Evolutionary conservation across 805 yeast species (phyloP).

Genomic region (Candida yuanshanica): DNA sequence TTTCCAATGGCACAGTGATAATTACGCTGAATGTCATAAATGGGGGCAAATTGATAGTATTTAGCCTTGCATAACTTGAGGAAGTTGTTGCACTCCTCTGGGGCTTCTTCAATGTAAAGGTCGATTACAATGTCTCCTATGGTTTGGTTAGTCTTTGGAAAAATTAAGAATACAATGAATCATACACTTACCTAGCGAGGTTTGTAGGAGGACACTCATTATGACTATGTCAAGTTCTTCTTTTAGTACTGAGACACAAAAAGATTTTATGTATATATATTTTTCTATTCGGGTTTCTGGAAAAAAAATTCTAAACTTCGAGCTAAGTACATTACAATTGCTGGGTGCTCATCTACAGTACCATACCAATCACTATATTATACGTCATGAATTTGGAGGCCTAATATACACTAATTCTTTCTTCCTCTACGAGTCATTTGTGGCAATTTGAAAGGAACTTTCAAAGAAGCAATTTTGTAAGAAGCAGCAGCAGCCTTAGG

Average conservation of each 20-base stretch:
- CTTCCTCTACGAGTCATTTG: slow-evolving; percentile 67
- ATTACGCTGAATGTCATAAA: slow-evolving; percentile 38
- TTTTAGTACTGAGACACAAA: too few relatives aligned
- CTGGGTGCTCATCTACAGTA: too few relatives aligned
- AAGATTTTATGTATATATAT: too few relatives aligned
- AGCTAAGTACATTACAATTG: too few relatives aligned
- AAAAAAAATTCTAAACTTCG: too few relatives aligned
- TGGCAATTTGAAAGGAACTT: slow-evolving; percentile 87
- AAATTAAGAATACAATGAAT: not conserved
- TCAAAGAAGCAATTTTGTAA: slow-evolving; percentile 75
- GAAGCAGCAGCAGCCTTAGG: slow-evolving; percentile 53
- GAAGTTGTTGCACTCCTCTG: slow-evolving; percentile 40
- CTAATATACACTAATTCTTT: slow-evolving; percentile 21
- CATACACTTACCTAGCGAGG: slow-evolving; percentile 28
- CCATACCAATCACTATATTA: too few relatives aligned
- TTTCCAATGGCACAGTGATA: slow-evolving; percentile 41
- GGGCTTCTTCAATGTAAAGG: slow-evolving; percentile 30
- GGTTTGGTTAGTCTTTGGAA: slow-evolving; percentile 19
- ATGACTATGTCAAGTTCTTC: not conserved
- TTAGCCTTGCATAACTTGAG: slow-evolving; percentile 47
- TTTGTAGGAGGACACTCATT: slow-evolving; percentile 38
- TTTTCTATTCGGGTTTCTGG: too few relatives aligned
- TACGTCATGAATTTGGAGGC: not conserved
- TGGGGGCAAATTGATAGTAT: slow-evolving; percentile 47
- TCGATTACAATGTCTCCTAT: slow-evolving; percentile 49